Evolutionary conservation across 2,329 filamentous ascomycete species (phyloP).

Genomic region (Aspergillus ruber): DNA sequence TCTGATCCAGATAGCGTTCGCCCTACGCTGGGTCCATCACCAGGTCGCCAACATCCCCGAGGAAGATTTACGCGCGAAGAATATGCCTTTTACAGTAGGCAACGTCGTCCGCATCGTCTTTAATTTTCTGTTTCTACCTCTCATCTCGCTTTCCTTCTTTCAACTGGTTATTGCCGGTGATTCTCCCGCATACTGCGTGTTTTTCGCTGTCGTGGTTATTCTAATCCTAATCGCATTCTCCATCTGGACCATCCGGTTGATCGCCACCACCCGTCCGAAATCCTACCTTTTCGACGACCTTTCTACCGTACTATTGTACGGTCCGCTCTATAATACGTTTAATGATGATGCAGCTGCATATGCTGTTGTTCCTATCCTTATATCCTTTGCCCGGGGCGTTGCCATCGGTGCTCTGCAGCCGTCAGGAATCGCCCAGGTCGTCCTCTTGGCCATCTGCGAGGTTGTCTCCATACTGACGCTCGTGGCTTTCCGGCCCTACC

Average conservation of each 20-base stretch:
- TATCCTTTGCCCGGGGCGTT: slow-evolving; percentile 80
- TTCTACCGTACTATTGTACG: slow-evolving; percentile 80
- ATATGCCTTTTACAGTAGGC: slow-evolving; percentile 76
- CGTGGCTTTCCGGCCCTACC: slow-evolving; percentile 84
- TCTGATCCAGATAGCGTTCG: slow-evolving; percentile 70
- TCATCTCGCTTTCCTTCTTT: slow-evolving; percentile 81
- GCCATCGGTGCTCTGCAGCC: slow-evolving; percentile 89
- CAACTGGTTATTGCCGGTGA: slow-evolving; percentile 70
- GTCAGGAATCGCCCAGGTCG: slow-evolving; percentile 86
- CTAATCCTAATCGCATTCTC: slow-evolving; percentile 66
- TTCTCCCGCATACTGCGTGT: slow-evolving; percentile 66
- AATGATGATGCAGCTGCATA: slow-evolving; percentile 89
- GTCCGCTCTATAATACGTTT: slow-evolving; percentile 94
- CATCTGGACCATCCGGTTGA: slow-evolving; percentile 72
- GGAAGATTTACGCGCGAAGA: slow-evolving; percentile 85
- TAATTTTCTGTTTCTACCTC: slow-evolving; percentile 84
- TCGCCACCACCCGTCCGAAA: slow-evolving; percentile 72
- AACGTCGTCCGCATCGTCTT: slow-evolving; percentile 80
- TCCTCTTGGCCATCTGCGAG: slow-evolving; percentile 88
- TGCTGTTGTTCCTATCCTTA: slow-evolving; percentile 74
- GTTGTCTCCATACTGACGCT: slow-evolving; percentile 82
- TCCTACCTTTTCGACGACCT: slow-evolving; percentile 90
- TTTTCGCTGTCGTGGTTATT: slow-evolving; percentile 67
- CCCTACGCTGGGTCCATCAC: slow-evolving; percentile 68
- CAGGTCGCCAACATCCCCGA: slow-evolving; percentile 65